Evolutionary conservation across 2,329 filamentous ascomycete species (phyloP).

Genomic region (Fusarium aywerte): DNA sequence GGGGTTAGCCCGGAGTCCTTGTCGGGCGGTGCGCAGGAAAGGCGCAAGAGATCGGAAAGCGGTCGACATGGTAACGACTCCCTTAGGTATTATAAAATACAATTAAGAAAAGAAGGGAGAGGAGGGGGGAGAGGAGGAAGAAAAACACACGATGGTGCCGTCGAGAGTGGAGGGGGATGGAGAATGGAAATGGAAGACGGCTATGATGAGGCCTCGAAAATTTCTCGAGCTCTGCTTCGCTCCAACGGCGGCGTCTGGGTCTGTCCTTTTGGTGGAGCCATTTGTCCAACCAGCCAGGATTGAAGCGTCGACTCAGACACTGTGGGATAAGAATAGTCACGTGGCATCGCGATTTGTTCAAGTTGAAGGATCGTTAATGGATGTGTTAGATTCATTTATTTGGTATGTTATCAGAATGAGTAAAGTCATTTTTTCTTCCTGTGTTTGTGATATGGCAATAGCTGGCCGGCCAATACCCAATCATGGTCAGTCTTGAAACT

Average conservation of each 20-base stretch:
- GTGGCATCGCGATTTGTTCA: slow-evolving; percentile 25
- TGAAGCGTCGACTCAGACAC: slow-evolving; percentile 37
- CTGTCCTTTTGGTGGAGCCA: slow-evolving; percentile 37
- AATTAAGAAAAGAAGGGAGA: slow-evolving; percentile 38
- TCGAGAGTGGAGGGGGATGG: slow-evolving; percentile 26
- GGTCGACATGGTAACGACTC: slow-evolving; percentile 74
- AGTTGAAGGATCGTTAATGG: neutral
- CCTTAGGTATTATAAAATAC: slow-evolving; percentile 41
- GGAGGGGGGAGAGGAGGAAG: slow-evolving; percentile 21
- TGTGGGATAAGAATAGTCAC: slow-evolving; percentile 35
- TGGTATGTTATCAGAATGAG: neutral
- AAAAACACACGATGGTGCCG: slow-evolving; percentile 40
- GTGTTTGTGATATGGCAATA: neutral
- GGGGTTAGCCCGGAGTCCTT: slow-evolving; percentile 75
- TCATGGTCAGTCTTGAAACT: neutral
- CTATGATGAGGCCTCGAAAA: slow-evolving; percentile 50
- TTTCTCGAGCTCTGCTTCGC: slow-evolving; percentile 50
- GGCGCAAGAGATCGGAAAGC: slow-evolving; percentile 82
- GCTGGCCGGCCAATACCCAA: neutral
- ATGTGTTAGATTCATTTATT: neutral
- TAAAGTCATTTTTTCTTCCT: neutral
- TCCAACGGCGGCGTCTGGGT: slow-evolving; percentile 27
- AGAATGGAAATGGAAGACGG: slow-evolving; percentile 30
- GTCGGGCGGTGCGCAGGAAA: slow-evolving; percentile 83
- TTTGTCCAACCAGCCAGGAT: slow-evolving; percentile 25